Conservation (phyloP, 495 filamentous ascomycete species). For the Pseudotulostoma volvatum region DNA sequence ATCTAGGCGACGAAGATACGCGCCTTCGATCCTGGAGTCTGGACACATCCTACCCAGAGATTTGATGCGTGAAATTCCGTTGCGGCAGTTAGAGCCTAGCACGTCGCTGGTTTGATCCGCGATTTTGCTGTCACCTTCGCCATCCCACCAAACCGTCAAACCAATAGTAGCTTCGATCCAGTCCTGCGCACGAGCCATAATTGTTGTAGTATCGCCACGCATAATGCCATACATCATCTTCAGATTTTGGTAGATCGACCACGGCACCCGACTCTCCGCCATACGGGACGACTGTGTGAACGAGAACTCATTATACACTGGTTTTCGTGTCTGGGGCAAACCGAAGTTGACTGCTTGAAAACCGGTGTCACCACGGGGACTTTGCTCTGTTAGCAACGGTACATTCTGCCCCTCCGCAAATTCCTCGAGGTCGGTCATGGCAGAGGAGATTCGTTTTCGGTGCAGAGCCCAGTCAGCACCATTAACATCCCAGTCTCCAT, state of each 20-base stretch:
- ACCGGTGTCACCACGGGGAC: slow-evolving; percentile 17
- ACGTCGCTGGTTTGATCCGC: slow-evolving; percentile 7
- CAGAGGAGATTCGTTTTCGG: slow-evolving; percentile 48
- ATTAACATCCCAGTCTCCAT: slow-evolving; percentile 58
- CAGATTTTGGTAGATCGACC: slow-evolving; percentile 69
- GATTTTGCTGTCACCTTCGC: slow-evolving; percentile 38
- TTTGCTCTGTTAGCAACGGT: neutral
- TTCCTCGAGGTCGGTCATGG: slow-evolving; percentile 46
- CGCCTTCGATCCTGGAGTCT: slow-evolving; percentile 11
- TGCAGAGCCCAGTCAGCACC: slow-evolving; percentile 64
- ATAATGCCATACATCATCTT: slow-evolving; percentile 58
- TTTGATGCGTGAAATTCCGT: slow-evolving; percentile 1
- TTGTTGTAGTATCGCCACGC: slow-evolving; percentile 50
- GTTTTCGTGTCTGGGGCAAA: slow-evolving; percentile 15
- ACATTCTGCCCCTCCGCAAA: slow-evolving; percentile 56
- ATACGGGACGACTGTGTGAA: slow-evolving; percentile 49
- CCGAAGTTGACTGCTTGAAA: slow-evolving; percentile 40
- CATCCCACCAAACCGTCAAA: slow-evolving; percentile 78
- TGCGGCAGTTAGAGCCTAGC: too few relatives aligned
- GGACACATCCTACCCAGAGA: neutral
- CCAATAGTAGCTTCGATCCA: slow-evolving; percentile 78
- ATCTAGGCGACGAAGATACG: slow-evolving; percentile 38
- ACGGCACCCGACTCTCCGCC: slow-evolving; percentile 70
- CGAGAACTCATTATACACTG: slow-evolving; percentile 18
- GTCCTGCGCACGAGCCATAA: slow-evolving; percentile 54